Evolutionary conservation across 495 filamentous ascomycete genomes (phyloP).

Genomic region (Penicillium egyptiacum): DNA sequence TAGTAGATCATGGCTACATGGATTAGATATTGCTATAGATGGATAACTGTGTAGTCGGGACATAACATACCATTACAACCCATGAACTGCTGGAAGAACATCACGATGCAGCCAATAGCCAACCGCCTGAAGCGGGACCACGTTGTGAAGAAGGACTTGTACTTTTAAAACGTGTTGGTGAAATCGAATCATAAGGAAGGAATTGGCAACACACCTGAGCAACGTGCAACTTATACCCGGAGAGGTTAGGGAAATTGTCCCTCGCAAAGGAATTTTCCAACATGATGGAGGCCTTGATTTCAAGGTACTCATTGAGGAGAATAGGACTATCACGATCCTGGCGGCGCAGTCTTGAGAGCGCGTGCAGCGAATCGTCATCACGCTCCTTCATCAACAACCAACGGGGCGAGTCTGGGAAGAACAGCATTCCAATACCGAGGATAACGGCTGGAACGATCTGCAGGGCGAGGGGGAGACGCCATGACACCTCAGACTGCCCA

Average conservation of each 20-base stretch:
- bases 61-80: slow-evolving; percentile 46
- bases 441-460: slow-evolving; percentile 61
- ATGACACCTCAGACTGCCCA: slow-evolving; percentile 65
- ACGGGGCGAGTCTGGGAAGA: slow-evolving; percentile 79
- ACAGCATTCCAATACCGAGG: slow-evolving; percentile 69
- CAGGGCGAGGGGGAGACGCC: slow-evolving; percentile 65
- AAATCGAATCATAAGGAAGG: background rate
- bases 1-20: slow-evolving; percentile 73
- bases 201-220: slow-evolving; percentile 29
- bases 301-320: slow-evolving; percentile 74
- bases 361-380: slow-evolving; percentile 66
- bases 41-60: background rate
- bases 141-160: slow-evolving; percentile 72
- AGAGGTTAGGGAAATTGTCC: slow-evolving; percentile 67
- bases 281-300: slow-evolving; percentile 76
- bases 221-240: slow-evolving; percentile 51
- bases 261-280: slow-evolving; percentile 76
- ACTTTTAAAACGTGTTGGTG: slow-evolving; percentile 21
- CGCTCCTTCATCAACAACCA: slow-evolving; percentile 76
- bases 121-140: slow-evolving; percentile 68
- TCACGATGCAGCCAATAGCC: slow-evolving; percentile 76
- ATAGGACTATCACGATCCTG: slow-evolving; percentile 52
- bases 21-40: background rate
- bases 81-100: slow-evolving; percentile 80
- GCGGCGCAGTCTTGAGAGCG: slow-evolving; percentile 65